Evolutionary conservation across 306 rosid species (phyloP).

Genomic region (Begonia loranthoides): DNA sequence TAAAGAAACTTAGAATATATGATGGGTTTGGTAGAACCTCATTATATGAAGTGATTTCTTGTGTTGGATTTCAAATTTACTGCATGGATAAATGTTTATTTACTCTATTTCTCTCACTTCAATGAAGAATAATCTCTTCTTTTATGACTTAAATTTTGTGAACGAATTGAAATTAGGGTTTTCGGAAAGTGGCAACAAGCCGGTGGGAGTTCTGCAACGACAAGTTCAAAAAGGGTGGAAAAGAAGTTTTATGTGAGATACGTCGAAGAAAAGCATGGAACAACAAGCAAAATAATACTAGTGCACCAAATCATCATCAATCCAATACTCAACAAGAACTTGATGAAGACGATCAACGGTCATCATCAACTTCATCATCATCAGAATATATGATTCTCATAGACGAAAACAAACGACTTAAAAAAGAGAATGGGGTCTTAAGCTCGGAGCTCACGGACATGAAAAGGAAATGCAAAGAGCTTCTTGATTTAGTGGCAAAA

Average conservation of each 20-base stretch:
- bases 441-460: slow-evolving; percentile 42
- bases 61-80: no score
- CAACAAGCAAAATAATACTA: slow-evolving; percentile 19
- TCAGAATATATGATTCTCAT: slow-evolving; percentile 34
- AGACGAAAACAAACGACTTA: slow-evolving; percentile 73
- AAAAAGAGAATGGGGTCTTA: slow-evolving; percentile 53
- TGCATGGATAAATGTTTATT: no score
- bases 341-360: slow-evolving; percentile 74
- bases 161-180: slow-evolving; percentile 31
- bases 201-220: slow-evolving; percentile 93
- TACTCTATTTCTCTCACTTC: no score
- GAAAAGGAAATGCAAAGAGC: slow-evolving; percentile 62
- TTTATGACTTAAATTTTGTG: no score
- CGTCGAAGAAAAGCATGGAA: slow-evolving; percentile 71
- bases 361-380: slow-evolving; percentile 53
- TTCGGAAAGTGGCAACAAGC: slow-evolving; percentile 63
- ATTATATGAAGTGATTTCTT: no score
- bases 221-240: slow-evolving; percentile 58
- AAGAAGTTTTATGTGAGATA: slow-evolving; percentile 45
- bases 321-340: background rate
- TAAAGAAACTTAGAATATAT: no score
- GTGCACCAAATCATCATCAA: background rate
- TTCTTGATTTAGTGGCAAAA: slow-evolving; percentile 49
- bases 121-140: no score
- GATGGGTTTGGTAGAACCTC: no score